Base-by-base conservation (phyloP, 768 basidiomycete genomes). In the Crucibulum laeve region DNA sequence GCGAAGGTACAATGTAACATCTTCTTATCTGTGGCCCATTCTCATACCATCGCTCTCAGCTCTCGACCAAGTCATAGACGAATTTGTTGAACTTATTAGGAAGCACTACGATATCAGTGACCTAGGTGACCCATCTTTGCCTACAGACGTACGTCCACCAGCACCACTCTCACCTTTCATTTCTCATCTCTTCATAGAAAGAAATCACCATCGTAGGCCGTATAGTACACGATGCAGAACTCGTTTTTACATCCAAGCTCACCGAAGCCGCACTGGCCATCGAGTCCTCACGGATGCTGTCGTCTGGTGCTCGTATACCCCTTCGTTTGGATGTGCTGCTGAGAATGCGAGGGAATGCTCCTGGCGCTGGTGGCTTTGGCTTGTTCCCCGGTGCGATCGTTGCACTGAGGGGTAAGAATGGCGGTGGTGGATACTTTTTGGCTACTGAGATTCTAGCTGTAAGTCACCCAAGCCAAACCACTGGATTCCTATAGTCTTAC, bases 331-430 rank as follows among this genome's bases (percentile, higher is more conserved):
- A 85, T 24, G 66, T 77, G 4, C 65, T 69, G 17, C 67, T 88
- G 42, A 80, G 79, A 52, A 72, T 95, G 2, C 75, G 84, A 28
- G 83, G 83, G 14, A 74, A 77, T 1, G 56, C 69, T 11, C 73
- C 73, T 43, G 88, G 87, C 8, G 68, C 78, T 7, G 77, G 76
- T 13, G 80, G 82, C 0, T 63, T 84, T 7, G 84, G 88, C 1
- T 58, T 98, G 32, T 98, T 94, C 57, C 91, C 93, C 4, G 96
- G 96, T 3, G 83, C 83, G 22, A 80, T 98, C 40, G 85, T 85
- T 1, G 92, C 86, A 0, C 56, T 97, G 24, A 88, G 81, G 48
- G 96, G 96, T 0, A 79, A 77, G 59, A 98, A 98, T 61, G 92
- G 93, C 1, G 90, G 92, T 2, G 93, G 90, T 4, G 87, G 82